Conservation (phyloP, 768 basidiomycete species). For the Psilocybe sp. region DNA sequence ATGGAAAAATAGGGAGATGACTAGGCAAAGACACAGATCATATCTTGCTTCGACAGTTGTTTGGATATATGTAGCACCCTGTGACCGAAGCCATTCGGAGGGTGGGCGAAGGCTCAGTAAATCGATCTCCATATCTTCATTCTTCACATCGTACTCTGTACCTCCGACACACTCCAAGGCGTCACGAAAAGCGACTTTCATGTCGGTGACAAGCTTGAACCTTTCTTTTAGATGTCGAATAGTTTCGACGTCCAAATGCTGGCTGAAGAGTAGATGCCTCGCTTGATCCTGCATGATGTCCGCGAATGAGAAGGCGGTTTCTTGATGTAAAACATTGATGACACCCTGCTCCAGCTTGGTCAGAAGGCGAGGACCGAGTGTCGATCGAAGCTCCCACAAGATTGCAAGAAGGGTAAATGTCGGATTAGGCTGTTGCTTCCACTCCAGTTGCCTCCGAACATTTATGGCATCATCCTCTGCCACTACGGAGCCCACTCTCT, state of each 20-base stretch:
- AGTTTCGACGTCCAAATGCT: constrained; percentile 57
- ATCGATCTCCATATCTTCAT: constrained; percentile 72
- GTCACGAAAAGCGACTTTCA: constrained; percentile 53
- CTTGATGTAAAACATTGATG: constrained; percentile 68
- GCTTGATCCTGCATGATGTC: constrained; percentile 74
- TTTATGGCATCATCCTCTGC: constrained; percentile 66
- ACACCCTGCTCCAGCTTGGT: constrained; percentile 56
- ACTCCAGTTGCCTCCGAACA: constrained; percentile 47
- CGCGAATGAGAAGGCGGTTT: constrained; percentile 72
- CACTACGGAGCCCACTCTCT: constrained; percentile 65
- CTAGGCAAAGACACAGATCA: constrained; percentile 64
- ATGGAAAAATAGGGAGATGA: constrained; percentile 70
- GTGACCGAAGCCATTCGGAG: constrained; percentile 61
- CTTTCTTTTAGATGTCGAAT: constrained; percentile 61
- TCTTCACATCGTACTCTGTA: constrained; percentile 68
- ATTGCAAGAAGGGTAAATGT: constrained; percentile 58
- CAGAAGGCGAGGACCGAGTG: constrained; percentile 57
- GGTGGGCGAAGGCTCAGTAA: constrained; percentile 47
- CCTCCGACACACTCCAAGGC: constrained; percentile 71
- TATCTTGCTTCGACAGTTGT: constrained; percentile 71
- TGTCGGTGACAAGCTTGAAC: constrained; percentile 52
- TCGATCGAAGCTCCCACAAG: constrained; percentile 60
- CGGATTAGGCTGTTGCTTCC: constrained; percentile 42
- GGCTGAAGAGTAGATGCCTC: constrained; percentile 46
- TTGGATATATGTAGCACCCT: constrained; percentile 61